Percentiles rank a stretch among this genome's conserved stretches.
Conservation (phyloP, 2,329 filamentous ascomycete species). For the Ascochyta clinopodiicola region DNA sequence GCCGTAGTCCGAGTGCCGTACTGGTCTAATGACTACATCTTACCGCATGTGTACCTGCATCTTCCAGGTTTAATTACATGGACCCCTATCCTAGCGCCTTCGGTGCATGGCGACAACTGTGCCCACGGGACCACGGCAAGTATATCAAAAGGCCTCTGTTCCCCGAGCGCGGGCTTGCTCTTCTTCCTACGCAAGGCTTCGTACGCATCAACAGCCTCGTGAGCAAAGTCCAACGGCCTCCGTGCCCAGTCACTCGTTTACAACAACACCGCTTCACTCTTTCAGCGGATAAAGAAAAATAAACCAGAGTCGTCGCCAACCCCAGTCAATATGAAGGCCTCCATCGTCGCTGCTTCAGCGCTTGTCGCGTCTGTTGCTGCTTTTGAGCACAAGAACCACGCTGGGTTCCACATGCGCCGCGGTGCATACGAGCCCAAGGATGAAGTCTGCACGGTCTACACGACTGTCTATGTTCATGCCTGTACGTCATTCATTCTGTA, state of each 20-base stretch:
- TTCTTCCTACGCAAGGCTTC: constrained; percentile 42
- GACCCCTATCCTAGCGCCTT: constrained; percentile 43
- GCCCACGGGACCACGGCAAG: constrained; percentile 28
- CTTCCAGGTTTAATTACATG: constrained; percentile 34
- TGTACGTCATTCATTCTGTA: constrained; percentile 53
- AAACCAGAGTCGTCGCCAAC: constrained; percentile 38
- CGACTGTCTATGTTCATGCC: constrained; percentile 55
- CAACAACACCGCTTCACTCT: constrained; percentile 72
- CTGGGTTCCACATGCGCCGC: constrained; percentile 63
- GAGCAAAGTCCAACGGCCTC: constrained; percentile 41
- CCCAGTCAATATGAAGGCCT: constrained; percentile 71
- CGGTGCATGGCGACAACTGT: constrained; percentile 19
- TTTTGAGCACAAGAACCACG: constrained; percentile 70
- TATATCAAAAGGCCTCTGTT: constrained; percentile 40
- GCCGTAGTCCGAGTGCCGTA: constrained; percentile 23
- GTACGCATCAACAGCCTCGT: constrained; percentile 43
- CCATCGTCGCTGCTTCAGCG: constrained; percentile 68
- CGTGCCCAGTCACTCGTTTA: constrained; percentile 48
- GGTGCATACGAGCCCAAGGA: constrained; percentile 50
- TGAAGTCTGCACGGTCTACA: constrained; percentile 78
- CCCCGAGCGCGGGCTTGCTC: constrained; percentile 26
- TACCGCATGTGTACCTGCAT: constrained; percentile 34
- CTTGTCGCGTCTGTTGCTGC: constrained; percentile 61
- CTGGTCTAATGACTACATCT: constrained; percentile 22
- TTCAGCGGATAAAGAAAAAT: constrained; percentile 73